These are phyloP conservation scores for Endotrypanum monterogeii DNA, from an alignment of 208 protist species.

Conservation along the genomic window DNA sequence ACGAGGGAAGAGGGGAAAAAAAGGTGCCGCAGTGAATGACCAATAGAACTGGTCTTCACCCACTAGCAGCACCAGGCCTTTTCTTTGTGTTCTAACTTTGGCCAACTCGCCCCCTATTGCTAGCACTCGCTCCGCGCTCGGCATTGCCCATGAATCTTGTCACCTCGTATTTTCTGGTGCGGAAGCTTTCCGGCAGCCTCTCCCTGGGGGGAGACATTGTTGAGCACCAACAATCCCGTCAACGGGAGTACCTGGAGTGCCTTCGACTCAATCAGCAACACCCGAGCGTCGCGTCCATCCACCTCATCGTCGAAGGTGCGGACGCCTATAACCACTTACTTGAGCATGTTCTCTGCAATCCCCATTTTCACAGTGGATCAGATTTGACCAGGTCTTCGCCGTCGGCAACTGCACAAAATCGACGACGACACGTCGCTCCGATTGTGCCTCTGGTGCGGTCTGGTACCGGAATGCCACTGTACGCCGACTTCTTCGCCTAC, in stretches of 20 bases:
- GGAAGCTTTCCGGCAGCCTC: slow-evolving; percentile 54
- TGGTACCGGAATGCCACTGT: slow-evolving; percentile 42
- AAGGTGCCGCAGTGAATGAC: too few relatives aligned
- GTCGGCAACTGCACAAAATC: too few relatives aligned
- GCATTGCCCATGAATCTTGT: slow-evolving; percentile 65
- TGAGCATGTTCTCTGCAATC: slow-evolving; percentile 35
- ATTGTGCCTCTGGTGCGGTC: slow-evolving; percentile 50
- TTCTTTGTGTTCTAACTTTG: neutral
- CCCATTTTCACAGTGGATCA: neutral
- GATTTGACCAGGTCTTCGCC: neutral
- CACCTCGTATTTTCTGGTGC: slow-evolving; percentile 80
- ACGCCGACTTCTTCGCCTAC: slow-evolving; percentile 75
- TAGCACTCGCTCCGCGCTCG: neutral
- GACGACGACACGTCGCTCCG: slow-evolving; percentile 6
- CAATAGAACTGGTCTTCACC: too few relatives aligned
- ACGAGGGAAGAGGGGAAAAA: too few relatives aligned
- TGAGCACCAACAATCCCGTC: slow-evolving; percentile 36
- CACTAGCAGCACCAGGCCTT: too few relatives aligned
- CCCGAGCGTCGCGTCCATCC: slow-evolving; percentile 48
- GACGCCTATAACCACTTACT: slow-evolving; percentile 62
- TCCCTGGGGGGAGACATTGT: slow-evolving; percentile 54
- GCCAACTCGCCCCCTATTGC: too few relatives aligned
- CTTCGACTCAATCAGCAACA: slow-evolving; percentile 53
- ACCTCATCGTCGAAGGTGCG: slow-evolving; percentile 67
- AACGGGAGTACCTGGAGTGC: slow-evolving; percentile 77